Evolutionary conservation across 179 eudicot species (phyloP), one percentile per base, ranked within the genome.

Genomic region (Spergularia azorica): DNA sequence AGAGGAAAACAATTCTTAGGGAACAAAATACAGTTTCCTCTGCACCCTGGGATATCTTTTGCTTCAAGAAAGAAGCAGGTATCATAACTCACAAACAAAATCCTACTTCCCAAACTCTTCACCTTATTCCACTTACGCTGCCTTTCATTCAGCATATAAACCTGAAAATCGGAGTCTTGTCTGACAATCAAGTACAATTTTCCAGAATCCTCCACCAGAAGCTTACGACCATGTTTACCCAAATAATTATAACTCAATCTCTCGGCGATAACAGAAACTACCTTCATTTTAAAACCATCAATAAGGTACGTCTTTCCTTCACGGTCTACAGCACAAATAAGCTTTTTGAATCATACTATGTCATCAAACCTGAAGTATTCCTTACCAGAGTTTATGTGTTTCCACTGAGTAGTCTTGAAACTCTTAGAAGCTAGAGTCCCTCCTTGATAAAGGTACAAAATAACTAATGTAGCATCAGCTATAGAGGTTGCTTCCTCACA

Each of bases 261-360:
- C 59, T 69, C 73, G 18, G 73, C 1, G 39, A 69, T 69, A 12
- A 26, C 13, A 38, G 39, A 32, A 58, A 72, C 16, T 8, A 72
- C 62, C 52, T 52, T 72, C 51, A 58, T 21, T 3, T 26, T 17
- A 58, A 9, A 9, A 58, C 68, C 67, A 43, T 48, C 61, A n/a
- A 63, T 74, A 39, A 63, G 69, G 70, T 74, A 74, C 4, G 77
- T 61, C 63, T 38, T 74, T 32, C 77, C 77, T 63, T 74, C 52
- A 20, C 43, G 57, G 16, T 63, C 68, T 15, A 76, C 48, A 32
- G 58, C 74, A 54, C 57, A 68, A 15, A 66, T 26, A 13, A 11
- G 6, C 21, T 73, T 73, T 58, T 38, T 69, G 43, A 18, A 48
- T 1, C 60, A 50, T 6, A 76, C 67, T 39, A 74, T 63, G 32